Evolutionary conservation across 2,329 filamentous ascomycete genomes (phyloP).

Genomic region (Didymella glomerata): DNA sequence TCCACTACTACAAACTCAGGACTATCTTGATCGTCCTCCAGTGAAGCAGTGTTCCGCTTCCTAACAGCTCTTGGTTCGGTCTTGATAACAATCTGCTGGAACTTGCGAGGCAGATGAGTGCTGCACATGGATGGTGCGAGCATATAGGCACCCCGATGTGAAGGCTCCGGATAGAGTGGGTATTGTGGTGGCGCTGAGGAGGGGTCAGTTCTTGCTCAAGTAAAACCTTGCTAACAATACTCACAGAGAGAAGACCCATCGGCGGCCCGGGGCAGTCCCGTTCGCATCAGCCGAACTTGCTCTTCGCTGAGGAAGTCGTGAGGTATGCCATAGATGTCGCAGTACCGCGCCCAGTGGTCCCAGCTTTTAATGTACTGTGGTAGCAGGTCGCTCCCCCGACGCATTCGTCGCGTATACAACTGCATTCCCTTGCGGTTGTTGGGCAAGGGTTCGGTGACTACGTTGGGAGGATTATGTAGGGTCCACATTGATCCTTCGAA

Average conservation of each 20-base stretch:
- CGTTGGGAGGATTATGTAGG: conserved; percentile 42
- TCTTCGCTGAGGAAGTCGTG: conserved; percentile 35
- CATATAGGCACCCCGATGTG: conserved; percentile 26
- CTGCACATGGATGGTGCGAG: conserved; percentile 23
- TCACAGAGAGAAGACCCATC: conserved; percentile 23
- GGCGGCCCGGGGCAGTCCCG: conserved; percentile 23
- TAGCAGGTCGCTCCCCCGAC: conserved; percentile 24
- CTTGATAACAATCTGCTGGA: conserved; percentile 15
- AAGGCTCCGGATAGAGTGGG: conserved; percentile 41
- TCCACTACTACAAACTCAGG: conserved; percentile 31
- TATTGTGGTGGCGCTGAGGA: conserved; percentile 26
- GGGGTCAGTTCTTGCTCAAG: conserved; percentile 10
- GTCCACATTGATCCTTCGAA: conserved; percentile 31
- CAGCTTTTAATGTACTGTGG: conserved; percentile 34
- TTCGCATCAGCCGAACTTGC: conserved; percentile 30
- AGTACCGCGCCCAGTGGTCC: conserved; percentile 35
- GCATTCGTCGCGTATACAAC: conserved; percentile 36
- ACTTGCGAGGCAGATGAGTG: conserved; percentile 31
- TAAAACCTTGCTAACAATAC: too few species aligned
- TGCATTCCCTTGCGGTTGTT: not conserved
- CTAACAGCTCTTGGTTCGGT: not conserved
- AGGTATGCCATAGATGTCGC: conserved; percentile 35
- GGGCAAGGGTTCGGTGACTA: conserved; percentile 38
- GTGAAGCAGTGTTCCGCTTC: not conserved
- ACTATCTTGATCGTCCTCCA: not conserved